These are phyloP conservation scores for Phragmites australis DNA, from an alignment of 176 grass and related monocot species.

Conservation along the genomic window DNA sequence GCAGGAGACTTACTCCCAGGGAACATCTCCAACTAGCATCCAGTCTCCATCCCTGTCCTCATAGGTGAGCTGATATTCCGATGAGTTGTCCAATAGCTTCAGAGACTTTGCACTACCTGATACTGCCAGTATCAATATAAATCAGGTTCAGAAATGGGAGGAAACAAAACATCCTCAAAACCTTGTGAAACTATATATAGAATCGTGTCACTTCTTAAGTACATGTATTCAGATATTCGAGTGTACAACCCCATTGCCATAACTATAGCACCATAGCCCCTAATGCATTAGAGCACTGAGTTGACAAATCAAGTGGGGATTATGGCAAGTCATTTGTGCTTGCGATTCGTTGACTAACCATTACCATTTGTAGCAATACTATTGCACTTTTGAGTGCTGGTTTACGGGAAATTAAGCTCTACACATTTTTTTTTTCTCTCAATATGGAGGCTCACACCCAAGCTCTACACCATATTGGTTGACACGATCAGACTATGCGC, in stretches of 20 bases:
- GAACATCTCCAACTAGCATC: slow-evolving; percentile 97
- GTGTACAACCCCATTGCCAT: background rate
- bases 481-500: background rate
- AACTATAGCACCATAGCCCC: slow-evolving; percentile 24
- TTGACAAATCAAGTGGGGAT: background rate
- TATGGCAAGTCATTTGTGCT: background rate
- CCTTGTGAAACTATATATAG: background rate
- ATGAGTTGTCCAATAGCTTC: slow-evolving; percentile 60
- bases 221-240: background rate
- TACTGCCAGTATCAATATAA: slow-evolving; percentile 3
- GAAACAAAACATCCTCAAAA: background rate
- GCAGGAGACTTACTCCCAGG: slow-evolving; percentile 62
- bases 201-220: background rate
- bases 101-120: slow-evolving; percentile 44
- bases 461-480: background rate
- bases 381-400: background rate
- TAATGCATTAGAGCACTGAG: slow-evolving; percentile 8
- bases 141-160: background rate
- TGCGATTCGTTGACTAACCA: background rate
- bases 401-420: background rate
- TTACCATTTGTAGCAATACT: background rate
- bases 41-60: slow-evolving; percentile 93
- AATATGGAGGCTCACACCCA: too few species aligned
- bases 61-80: slow-evolving; percentile 73
- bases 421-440: too few species aligned